These are phyloP conservation scores for Pestalotiopsis sp. DNA, from an alignment of 2,329 filamentous ascomycete species.

Conservation along the genomic window DNA sequence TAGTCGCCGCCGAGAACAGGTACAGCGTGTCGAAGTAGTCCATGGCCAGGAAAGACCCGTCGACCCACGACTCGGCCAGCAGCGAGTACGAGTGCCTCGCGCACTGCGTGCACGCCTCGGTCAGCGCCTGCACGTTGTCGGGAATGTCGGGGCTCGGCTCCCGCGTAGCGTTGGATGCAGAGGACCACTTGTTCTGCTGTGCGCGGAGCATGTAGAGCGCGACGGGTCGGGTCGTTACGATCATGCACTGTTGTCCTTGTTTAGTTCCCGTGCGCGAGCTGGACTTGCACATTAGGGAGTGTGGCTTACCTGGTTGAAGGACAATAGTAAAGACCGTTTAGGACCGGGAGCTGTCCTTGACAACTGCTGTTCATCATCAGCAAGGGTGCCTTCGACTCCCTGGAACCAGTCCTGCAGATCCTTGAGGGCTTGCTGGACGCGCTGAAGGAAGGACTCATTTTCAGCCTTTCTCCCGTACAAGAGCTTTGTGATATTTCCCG, in stretches of 20 bases:
- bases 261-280: neutral
- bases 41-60: conserved; percentile 48
- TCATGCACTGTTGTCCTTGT: conserved; percentile 29
- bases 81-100: conserved; percentile 46
- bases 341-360: conserved; percentile 5
- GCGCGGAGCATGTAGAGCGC: conserved; percentile 36
- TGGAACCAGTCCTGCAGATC: conserved; percentile 38
- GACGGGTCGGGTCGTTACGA: conserved; percentile 37
- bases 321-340: conserved; percentile 14
- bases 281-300: neutral
- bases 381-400: conserved; percentile 32
- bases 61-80: conserved; percentile 46
- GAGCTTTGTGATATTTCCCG: conserved; percentile 30
- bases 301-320: conserved; percentile 18
- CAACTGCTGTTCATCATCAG: conserved; percentile 21
- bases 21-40: conserved; percentile 51
- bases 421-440: conserved; percentile 36
- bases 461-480: conserved; percentile 35
- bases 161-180: neutral
- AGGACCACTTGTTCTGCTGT: conserved; percentile 24
- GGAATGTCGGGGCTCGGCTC: conserved; percentile 27
- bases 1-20: conserved; percentile 47
- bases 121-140: conserved; percentile 37
- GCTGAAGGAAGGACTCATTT: conserved; percentile 23
- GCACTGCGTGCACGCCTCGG: conserved; percentile 47